These are phyloP conservation scores for Russula ochroleuca DNA, from an alignment of 768 basidiomycete species.

Conservation along the genomic window DNA sequence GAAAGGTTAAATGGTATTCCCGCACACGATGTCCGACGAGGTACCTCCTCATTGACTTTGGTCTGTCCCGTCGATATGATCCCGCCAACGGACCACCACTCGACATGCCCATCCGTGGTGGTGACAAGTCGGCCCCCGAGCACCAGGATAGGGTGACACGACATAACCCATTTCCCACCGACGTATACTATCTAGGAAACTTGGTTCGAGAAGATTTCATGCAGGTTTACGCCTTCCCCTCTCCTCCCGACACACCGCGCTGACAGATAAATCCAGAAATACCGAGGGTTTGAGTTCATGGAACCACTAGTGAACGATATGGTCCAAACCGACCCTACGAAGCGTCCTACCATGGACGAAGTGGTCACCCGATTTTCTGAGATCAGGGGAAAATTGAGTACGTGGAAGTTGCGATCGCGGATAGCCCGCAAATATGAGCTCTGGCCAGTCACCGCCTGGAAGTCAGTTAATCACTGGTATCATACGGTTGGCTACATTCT, in stretches of 20 bases:
- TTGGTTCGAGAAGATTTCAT: slow-evolving; percentile 25
- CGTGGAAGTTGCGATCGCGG: slow-evolving; percentile 22
- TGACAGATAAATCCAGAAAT: slow-evolving; percentile 1
- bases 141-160: slow-evolving; percentile 6
- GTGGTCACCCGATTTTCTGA: slow-evolving; percentile 8
- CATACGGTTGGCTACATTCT: slow-evolving; percentile 10
- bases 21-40: slow-evolving; percentile 30
- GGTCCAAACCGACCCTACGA: slow-evolving; percentile 36
- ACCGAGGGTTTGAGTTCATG: slow-evolving; percentile 17
- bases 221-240: slow-evolving; percentile 3
- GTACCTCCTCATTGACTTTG: slow-evolving; percentile 35
- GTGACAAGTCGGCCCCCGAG: slow-evolving; percentile 32
- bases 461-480: slow-evolving; percentile 5
- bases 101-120: slow-evolving; percentile 28
- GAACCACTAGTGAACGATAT: slow-evolving; percentile 32
- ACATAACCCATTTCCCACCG: slow-evolving; percentile 30
- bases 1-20: slow-evolving; percentile 20
- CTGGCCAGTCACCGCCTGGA: slow-evolving; percentile 16
- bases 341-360: slow-evolving; percentile 32
- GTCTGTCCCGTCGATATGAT: slow-evolving; percentile 30
- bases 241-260: neutral
- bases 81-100: slow-evolving; percentile 10
- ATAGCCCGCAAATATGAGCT: slow-evolving; percentile 12
- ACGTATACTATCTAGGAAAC: slow-evolving; percentile 32
- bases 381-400: neutral